These are phyloP conservation scores for Paraphaeosphaeria sporulosa DNA, from an alignment of 2,329 filamentous ascomycete species.

Conservation along the genomic window DNA sequence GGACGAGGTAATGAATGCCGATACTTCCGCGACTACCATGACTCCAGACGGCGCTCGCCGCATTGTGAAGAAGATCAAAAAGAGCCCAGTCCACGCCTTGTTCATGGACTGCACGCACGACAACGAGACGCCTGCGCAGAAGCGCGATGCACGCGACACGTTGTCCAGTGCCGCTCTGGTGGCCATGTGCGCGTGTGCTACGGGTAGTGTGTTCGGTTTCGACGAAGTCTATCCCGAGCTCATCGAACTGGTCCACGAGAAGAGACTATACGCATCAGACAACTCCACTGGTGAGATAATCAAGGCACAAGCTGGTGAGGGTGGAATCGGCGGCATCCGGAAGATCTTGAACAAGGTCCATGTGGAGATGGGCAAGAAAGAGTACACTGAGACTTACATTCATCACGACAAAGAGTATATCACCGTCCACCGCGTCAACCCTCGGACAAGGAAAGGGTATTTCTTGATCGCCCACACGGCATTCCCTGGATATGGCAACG, in stretches of 20 bases:
- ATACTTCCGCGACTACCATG: constrained; percentile 48
- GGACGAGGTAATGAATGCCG: constrained; percentile 78
- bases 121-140: constrained; percentile 95
- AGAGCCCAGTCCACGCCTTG: constrained; percentile 87
- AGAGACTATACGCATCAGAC: constrained; percentile 78
- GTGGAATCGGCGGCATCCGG: constrained; percentile 89
- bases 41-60: constrained; percentile 58
- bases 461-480: constrained; percentile 97
- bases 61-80: constrained; percentile 80
- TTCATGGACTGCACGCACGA: constrained; percentile 99
- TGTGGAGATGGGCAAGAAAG: constrained; percentile 92
- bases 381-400: constrained; percentile 93
- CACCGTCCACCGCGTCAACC: constrained; percentile 94
- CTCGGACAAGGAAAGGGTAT: constrained; percentile 88
- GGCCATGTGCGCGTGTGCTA: constrained; percentile 93
- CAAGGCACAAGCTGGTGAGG: constrained; percentile 73
- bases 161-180: constrained; percentile 93
- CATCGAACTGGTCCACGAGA: constrained; percentile 93
- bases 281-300: constrained; percentile 69
- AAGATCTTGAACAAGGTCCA: constrained; percentile 95
- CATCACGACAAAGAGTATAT: constrained; percentile 97
- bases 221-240: constrained; percentile 95
- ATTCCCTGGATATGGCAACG: constrained; percentile 87
- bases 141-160: constrained; percentile 91
- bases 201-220: constrained; percentile 96